These are phyloP conservation scores for Colletotrichum sansevieriae DNA, from an alignment of 2,329 filamentous ascomycete species.

Conservation along the genomic window DNA sequence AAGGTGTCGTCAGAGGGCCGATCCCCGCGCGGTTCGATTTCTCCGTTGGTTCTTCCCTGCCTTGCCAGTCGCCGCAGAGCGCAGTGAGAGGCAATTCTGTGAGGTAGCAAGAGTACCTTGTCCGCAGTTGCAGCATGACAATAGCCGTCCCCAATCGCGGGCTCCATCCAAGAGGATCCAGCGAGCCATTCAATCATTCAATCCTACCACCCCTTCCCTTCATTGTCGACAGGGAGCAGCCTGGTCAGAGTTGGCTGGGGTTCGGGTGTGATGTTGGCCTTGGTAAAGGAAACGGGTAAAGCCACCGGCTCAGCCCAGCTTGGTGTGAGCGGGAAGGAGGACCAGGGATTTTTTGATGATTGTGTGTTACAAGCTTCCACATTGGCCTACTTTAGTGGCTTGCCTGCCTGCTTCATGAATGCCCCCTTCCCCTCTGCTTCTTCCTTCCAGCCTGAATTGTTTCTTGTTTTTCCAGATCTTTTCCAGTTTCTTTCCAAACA, in stretches of 20 bases:
- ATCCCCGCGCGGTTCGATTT: constrained; percentile 5
- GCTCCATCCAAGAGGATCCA: constrained; percentile 6
- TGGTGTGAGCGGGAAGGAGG: constrained; percentile 13
- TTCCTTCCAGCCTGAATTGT: constrained; percentile 34
- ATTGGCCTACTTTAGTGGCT: constrained; percentile 37
- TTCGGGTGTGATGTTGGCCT: constrained; percentile 1
- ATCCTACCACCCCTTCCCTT: not conserved
- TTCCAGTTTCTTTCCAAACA: constrained; percentile 39
- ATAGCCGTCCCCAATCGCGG: not conserved
- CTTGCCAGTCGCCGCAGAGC: not conserved
- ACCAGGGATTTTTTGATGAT: constrained; percentile 16
- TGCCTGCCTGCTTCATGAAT: constrained; percentile 15
- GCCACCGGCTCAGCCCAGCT: constrained; percentile 10
- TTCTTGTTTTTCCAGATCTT: constrained; percentile 29
- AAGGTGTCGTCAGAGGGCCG: not conserved
- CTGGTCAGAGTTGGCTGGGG: constrained; percentile 18
- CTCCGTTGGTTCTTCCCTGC: not conserved
- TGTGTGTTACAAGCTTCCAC: constrained; percentile 21
- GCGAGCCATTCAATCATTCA: not conserved
- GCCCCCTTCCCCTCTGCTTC: constrained; percentile 5
- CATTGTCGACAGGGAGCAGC: constrained; percentile 36
- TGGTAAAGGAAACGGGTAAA: not conserved
- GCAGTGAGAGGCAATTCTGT: no score
- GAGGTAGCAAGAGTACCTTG: not conserved
- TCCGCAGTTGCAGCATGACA: constrained; percentile 6